phyloP scores from a whole-genome alignment of 2,329 filamentous ascomycete species.

The Pseudogymnoascus sp. region DNA sequence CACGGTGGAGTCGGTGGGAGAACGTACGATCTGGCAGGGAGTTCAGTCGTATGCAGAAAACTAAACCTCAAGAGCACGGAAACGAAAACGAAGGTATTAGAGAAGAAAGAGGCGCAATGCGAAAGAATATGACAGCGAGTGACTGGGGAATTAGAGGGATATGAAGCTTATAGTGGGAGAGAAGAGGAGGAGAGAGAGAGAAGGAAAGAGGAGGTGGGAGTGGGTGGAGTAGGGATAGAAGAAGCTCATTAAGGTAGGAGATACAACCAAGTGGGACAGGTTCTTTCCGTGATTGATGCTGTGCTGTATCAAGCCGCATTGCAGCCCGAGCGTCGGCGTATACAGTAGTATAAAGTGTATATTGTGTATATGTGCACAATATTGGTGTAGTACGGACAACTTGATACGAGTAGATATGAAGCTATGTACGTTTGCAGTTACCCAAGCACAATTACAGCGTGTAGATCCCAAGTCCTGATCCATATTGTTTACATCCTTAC shows the following conservation, averaged over 20 bases:
- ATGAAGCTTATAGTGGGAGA: not conserved
- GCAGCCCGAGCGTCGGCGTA: not conserved
- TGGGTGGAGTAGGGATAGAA: not conserved
- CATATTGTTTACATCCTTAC: not conserved
- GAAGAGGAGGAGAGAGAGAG: constrained; percentile 8
- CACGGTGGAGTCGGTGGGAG: not conserved
- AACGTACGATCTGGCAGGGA: not conserved
- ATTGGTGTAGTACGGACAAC: not conserved
- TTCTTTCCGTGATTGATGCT: not conserved
- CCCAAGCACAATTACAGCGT: not conserved
- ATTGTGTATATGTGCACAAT: not conserved
- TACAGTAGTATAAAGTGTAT: not conserved
- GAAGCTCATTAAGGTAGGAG: constrained; percentile 1
- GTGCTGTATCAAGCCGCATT: not conserved
- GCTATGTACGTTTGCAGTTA: not conserved
- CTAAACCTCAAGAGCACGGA: not conserved
- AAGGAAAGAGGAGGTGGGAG: not conserved
- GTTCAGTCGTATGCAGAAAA: not conserved
- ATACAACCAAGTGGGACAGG: not conserved
- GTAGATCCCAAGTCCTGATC: not conserved
- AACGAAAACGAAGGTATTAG: not conserved
- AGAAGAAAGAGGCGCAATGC: constrained; percentile 1
- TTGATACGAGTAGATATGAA: not conserved
- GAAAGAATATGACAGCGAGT: not conserved
- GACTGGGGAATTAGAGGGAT: not conserved